phyloP scores from a whole-genome alignment of 345 rosid species.

The Hibiscus syriacus region DNA sequence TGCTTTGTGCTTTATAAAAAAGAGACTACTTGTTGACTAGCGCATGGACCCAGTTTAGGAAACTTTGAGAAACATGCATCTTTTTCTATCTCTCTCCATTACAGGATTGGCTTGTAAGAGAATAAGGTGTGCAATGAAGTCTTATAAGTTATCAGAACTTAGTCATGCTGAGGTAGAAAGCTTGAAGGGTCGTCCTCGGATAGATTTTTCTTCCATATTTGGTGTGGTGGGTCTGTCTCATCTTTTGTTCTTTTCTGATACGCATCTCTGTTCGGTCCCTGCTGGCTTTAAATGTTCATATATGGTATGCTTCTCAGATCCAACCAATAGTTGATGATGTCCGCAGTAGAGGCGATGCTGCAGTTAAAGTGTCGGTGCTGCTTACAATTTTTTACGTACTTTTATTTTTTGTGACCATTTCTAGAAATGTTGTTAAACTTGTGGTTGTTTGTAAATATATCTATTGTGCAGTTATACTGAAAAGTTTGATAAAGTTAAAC shows the following conservation, averaged over 20 bases:
- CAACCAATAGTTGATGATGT: constrained; percentile 78
- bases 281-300: neutral
- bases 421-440: neutral
- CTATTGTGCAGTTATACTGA: constrained; percentile 53
- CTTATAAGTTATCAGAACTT: constrained; percentile 63
- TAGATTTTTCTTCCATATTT: constrained; percentile 75
- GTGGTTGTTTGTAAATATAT: neutral
- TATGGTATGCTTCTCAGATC: constrained; percentile 25
- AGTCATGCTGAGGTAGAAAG: constrained; percentile 39
- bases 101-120: constrained; percentile 22
- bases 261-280: neutral
- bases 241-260: neutral
- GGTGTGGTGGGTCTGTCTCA: constrained; percentile 27
- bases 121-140: constrained; percentile 63
- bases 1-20: neutral
- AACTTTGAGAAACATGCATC: neutral
- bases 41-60: neutral
- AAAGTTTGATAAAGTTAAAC: constrained; percentile 69
- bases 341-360: constrained; percentile 40
- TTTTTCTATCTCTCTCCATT: neutral
- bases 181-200: constrained; percentile 75
- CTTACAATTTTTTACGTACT: neutral
- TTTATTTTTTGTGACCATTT: neutral
- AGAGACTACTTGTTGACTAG: neutral
- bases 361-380: constrained; percentile 29